Conservation (phyloP, 2,329 filamentous ascomycete genomes). For the Ceratocystis eucalypticola region DNA sequence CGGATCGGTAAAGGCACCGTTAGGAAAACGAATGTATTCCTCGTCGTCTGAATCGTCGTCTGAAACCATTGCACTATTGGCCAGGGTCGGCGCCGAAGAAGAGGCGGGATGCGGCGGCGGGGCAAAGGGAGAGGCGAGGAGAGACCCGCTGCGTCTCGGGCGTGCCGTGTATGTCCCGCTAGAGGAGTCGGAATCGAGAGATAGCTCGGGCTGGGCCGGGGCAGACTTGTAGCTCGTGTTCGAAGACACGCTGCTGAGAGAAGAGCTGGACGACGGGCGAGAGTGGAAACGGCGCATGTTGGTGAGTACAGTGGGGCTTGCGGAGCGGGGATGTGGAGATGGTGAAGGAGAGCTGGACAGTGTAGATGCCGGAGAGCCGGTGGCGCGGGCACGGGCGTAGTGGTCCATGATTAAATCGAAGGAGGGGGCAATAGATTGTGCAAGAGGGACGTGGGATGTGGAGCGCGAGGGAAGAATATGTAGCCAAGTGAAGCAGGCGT, state of each 20-base stretch:
- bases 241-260: constrained; percentile 5
- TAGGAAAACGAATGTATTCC: constrained; percentile 18
- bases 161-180: background rate
- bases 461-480: background rate
- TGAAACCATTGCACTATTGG: background rate
- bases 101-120: background rate
- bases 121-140: background rate
- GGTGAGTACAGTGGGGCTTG: constrained; percentile 14
- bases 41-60: constrained; percentile 13
- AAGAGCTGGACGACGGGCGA: constrained; percentile 12
- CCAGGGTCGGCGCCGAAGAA: background rate
- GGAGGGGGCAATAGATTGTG: background rate
- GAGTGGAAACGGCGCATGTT: constrained; percentile 12
- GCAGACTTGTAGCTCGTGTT: constrained; percentile 12
- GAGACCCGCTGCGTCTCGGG: constrained; percentile 5
- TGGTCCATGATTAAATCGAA: constrained; percentile 4
- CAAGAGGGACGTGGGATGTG: background rate
- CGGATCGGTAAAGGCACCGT: constrained; percentile 16
- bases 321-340: constrained; percentile 11
- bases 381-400: constrained; percentile 7
- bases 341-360: background rate
- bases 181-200: constrained; percentile 5
- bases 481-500: too few relatives aligned
- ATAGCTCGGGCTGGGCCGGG: constrained; percentile 8
- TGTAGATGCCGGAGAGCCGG: constrained; percentile 6